Conservation (phyloP, 2,329 filamentous ascomycete genomes). For the Xylaria sp. region DNA sequence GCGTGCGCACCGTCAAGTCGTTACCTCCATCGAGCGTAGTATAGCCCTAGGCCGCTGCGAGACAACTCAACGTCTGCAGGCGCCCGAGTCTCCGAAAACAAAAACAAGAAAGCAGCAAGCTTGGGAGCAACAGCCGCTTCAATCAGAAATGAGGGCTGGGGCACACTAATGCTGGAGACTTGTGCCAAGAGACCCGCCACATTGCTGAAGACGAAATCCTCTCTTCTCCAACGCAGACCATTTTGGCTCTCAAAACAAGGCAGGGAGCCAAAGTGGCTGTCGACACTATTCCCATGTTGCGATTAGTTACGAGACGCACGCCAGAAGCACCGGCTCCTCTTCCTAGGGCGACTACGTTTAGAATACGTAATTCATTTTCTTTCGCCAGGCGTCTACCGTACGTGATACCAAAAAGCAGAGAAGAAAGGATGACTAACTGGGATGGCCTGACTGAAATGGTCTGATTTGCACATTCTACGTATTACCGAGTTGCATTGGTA, state of each 20-base stretch:
- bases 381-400: neutral
- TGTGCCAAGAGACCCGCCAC: slow-evolving; percentile 24
- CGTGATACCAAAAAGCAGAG: neutral
- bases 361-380: neutral
- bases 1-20: slow-evolving; percentile 26
- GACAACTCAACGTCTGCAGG: slow-evolving; percentile 36
- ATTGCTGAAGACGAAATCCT: slow-evolving; percentile 8
- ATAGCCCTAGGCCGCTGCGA: slow-evolving; percentile 22
- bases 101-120: slow-evolving; percentile 28
- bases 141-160: slow-evolving; percentile 30
- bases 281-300: slow-evolving; percentile 29
- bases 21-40: slow-evolving; percentile 20
- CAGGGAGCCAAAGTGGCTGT: slow-evolving; percentile 7
- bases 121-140: slow-evolving; percentile 19
- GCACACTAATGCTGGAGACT: slow-evolving; percentile 25
- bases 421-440: slow-evolving; percentile 3
- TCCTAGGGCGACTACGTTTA: neutral
- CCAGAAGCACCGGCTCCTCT: slow-evolving; percentile 13
- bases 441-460: slow-evolving; percentile 21
- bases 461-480: slow-evolving; percentile 5
- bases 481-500: slow-evolving; percentile 18
- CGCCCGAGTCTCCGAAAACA: slow-evolving; percentile 6
- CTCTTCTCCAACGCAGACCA: neutral
- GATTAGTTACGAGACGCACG: slow-evolving; percentile 30
- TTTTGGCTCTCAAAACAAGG: slow-evolving; percentile 17